Conservation (phyloP, 331 rosid genomes). For the Spiraea crenata region DNA sequence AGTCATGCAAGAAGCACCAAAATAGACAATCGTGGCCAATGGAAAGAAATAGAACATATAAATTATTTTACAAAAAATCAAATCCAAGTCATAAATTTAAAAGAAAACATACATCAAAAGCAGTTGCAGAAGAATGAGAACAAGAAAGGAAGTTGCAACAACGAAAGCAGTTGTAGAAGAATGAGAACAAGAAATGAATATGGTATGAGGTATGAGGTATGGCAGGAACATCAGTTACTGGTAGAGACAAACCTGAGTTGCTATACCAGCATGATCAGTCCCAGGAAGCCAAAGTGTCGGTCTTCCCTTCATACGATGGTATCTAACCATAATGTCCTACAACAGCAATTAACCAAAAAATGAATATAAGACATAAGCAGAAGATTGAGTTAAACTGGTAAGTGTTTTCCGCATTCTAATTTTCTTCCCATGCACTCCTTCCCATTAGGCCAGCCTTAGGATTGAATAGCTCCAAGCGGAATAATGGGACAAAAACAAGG, state of each 20-base stretch:
- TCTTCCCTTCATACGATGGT: constrained; percentile 93
- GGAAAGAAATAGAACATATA: neutral
- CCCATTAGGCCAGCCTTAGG: too few relatives aligned
- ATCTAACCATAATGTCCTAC: constrained; percentile 96
- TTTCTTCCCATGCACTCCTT: too few relatives aligned
- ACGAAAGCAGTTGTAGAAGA: neutral
- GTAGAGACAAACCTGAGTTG: constrained; percentile 77
- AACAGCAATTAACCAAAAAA: constrained; percentile 23
- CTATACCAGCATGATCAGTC: constrained; percentile 99
- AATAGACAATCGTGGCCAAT: neutral
- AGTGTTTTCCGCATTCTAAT: too few relatives aligned
- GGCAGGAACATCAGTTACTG: neutral
- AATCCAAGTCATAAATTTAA: neutral
- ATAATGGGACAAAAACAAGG: too few relatives aligned
- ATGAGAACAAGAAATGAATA: neutral
- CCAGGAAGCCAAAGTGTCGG: constrained; percentile 99
- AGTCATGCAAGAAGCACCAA: neutral
- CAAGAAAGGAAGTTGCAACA: constrained; percentile 11
- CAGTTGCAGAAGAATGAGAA: neutral
- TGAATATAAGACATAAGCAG: neutral
- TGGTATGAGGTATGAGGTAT: neutral
- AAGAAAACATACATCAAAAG: neutral
- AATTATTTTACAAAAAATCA: neutral
- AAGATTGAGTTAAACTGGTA: neutral
- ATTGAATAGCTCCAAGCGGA: too few relatives aligned